phyloP scores from a whole-genome alignment of 1,284 basidiomycete genomes.

The Boletus sp. region DNA sequence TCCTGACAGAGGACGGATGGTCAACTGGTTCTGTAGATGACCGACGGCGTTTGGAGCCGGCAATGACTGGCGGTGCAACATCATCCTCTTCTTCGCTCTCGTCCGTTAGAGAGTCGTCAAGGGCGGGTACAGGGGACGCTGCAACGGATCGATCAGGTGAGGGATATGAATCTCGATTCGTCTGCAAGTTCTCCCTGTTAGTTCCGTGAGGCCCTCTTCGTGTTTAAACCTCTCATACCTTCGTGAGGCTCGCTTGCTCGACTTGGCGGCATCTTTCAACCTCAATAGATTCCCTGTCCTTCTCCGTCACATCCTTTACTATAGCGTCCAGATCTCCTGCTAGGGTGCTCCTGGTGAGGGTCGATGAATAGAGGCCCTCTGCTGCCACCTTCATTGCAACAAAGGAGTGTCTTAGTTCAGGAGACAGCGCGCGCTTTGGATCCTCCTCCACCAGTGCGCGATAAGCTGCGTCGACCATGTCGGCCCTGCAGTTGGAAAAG shows the following conservation, averaged over 20 bases:
- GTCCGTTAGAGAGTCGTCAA: constrained; percentile 1
- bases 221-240: constrained; percentile 5
- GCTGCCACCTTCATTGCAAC: constrained; percentile 34
- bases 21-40: constrained; percentile 6
- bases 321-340: constrained; percentile 28
- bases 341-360: constrained; percentile 28
- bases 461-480: constrained; percentile 42
- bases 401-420: constrained; percentile 33
- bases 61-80: constrained; percentile 13
- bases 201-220: fast-evolving
- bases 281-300: not conserved
- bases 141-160: constrained; percentile 10
- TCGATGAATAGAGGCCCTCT: constrained; percentile 34
- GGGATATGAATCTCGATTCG: constrained; percentile 3
- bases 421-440: constrained; percentile 20
- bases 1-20: not conserved
- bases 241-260: not conserved
- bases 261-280: not conserved
- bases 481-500: constrained; percentile 40
- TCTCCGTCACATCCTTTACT: constrained; percentile 29
- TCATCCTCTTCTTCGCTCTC: constrained; percentile 16
- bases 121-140: constrained; percentile 4
- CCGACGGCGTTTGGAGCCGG: constrained; percentile 25
- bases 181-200: constrained; percentile 3
- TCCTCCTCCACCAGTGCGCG: constrained; percentile 38